phyloP scores from a whole-genome alignment of 805 yeast genomes.

The Yarrowia keelungensis region DNA sequence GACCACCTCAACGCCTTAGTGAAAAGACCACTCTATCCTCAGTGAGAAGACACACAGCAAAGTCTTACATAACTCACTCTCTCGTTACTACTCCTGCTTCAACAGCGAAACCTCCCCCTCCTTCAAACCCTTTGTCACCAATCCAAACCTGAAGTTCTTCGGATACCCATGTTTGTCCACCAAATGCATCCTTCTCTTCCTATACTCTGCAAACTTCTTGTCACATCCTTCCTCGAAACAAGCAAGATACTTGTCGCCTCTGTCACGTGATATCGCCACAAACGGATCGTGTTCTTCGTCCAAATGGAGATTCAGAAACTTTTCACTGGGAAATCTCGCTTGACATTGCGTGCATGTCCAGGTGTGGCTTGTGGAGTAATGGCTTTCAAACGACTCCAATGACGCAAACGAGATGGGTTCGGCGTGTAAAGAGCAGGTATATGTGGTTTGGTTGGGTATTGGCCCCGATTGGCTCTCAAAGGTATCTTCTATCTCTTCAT shows the following conservation, averaged over 20 bases:
- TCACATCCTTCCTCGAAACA: constrained; percentile 30
- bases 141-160: constrained; percentile 13
- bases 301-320: constrained; percentile 24
- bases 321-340: constrained; percentile 13
- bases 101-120: constrained; percentile 33
- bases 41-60: too few relatives aligned
- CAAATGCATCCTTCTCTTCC: constrained; percentile 23
- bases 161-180: constrained; percentile 34
- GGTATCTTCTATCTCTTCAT: constrained; percentile 17
- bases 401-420: constrained; percentile 8
- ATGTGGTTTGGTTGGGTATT: background rate
- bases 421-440: constrained; percentile 23
- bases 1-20: too few relatives aligned
- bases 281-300: constrained; percentile 36
- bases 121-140: constrained; percentile 12
- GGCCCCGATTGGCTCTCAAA: background rate
- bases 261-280: constrained; percentile 19
- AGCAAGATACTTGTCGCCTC: constrained; percentile 19
- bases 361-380: constrained; percentile 2
- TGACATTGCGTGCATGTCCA: constrained; percentile 20
- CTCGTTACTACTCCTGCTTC: constrained; percentile 6
- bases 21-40: too few relatives aligned
- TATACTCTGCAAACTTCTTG: constrained; percentile 1
- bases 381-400: constrained; percentile 21
- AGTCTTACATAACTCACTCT: background rate